Percentiles rank a stretch among this genome's conserved stretches.
Conservation (phyloP, 768 basidiomycete species). For the Suillus lakei region DNA sequence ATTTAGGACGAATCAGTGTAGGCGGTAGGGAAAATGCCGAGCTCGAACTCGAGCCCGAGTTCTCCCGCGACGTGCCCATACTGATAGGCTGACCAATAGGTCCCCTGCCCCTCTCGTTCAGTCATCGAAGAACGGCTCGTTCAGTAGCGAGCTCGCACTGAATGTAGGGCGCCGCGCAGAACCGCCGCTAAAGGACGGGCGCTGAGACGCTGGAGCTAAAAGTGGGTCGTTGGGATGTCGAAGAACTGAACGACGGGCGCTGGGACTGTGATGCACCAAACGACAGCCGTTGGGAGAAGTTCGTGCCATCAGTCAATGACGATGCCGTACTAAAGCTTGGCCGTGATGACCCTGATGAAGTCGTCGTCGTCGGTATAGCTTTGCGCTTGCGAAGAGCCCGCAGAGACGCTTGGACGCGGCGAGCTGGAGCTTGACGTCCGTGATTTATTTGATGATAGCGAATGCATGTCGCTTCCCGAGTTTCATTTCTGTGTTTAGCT, state of each 20-base stretch:
- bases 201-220: constrained; percentile 17
- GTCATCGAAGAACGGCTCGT: constrained; percentile 21
- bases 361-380: constrained; percentile 21
- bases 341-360: constrained; percentile 28
- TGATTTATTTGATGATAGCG: constrained; percentile 19
- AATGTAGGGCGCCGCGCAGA: constrained; percentile 6
- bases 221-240: constrained; percentile 17
- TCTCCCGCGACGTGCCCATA: constrained; percentile 13
- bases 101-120: constrained; percentile 16
- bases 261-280: constrained; percentile 23
- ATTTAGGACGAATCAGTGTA: neutral
- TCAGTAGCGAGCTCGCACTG: constrained; percentile 5
- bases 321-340: constrained; percentile 24
- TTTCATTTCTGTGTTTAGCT: constrained; percentile 5
- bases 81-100: constrained; percentile 13
- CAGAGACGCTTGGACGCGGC: constrained; percentile 29
- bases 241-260: constrained; percentile 19
- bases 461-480: constrained; percentile 11
- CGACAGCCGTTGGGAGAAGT: constrained; percentile 23
- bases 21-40: constrained; percentile 8
- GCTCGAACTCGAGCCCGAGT: constrained; percentile 20
- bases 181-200: constrained; percentile 5
- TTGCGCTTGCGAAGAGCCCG: constrained; percentile 32
- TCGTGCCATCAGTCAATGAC: constrained; percentile 22
- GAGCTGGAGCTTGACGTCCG: constrained; percentile 31